Base-by-base conservation (phyloP, 2,329 filamentous ascomycete species). In the Fusarium ramigenum region DNA sequence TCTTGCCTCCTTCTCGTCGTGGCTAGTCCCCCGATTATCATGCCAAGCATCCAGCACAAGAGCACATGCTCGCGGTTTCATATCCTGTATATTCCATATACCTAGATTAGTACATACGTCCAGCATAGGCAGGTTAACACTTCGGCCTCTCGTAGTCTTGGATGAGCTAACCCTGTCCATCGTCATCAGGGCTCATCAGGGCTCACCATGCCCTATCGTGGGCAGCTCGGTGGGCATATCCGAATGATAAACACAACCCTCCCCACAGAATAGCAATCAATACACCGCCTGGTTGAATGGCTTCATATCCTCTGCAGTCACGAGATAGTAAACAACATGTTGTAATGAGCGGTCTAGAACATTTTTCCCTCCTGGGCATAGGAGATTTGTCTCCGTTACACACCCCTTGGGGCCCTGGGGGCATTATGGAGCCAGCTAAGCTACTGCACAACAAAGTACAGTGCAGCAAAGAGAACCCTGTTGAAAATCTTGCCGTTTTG, bases 301-400 rank as follows among this genome's bases (percentile, higher is more conserved):
- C 62, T 66, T 70, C 47, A 49, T 69, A 21, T 46, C 7, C 23
- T 54, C 34, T 63, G 15, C 30, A 32, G 57, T 60, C 57, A 63
- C 37, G n/a, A 52, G 52, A 70, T 43, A 36, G 44, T 42, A 34
- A 37, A 42, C 62, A 36, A 14, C 40, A 40, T 57, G 18, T 50
- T 50, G 34, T 47, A 39, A 70, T 37, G 19, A 50, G 66, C 66
- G 70, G 70, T 73, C 70, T 73, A 60, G 70, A 71, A 54, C 70
- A 39, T 23, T 34, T 28, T 36, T 16, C 28, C n/a, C 39, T 46
- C 47, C 23, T 40, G 36, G 44, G 43, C 28, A 39, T 32, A 52
- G 49, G 44, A 63, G 28, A 42, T 50, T 63, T 59, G 44, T 63
- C 63, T 71, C 43, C 69, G 67, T 57, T 23, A 46, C 46, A 63